A percentile compares a stretch with the other conserved stretches of the same genome.
phyloP scores from a whole-genome alignment of 2,329 filamentous ascomycete genomes.

The Aspergillus calidoustus region DNA sequence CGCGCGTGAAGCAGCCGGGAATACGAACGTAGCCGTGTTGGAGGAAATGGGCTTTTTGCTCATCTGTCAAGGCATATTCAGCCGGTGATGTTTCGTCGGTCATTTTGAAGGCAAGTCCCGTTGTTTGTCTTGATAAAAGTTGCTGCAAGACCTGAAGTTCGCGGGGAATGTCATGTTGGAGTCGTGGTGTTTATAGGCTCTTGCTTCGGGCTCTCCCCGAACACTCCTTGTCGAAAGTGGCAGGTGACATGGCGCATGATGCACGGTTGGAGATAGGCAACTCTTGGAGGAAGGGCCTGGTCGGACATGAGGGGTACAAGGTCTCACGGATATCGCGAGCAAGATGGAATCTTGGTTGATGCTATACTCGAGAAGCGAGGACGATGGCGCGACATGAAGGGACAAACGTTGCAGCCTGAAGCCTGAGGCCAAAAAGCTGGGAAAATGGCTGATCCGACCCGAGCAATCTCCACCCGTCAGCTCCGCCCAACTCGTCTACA shows the following conservation, averaged over 20 bases:
- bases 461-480: neutral
- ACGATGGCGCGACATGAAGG: neutral
- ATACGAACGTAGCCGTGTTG: conserved; percentile 61
- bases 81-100: neutral
- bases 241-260: neutral
- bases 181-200: neutral
- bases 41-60: conserved; percentile 59
- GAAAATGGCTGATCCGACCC: neutral
- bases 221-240: conserved; percentile 1
- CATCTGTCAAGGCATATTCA: conserved; percentile 41
- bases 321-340: neutral
- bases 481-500: neutral
- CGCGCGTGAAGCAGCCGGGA: conserved; percentile 55
- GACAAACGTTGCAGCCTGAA: neutral
- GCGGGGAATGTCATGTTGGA: neutral
- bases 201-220: neutral
- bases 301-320: neutral
- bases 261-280: neutral
- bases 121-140: neutral
- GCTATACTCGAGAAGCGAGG: neutral
- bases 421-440: neutral
- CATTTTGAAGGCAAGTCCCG: neutral
- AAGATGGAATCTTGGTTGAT: neutral
- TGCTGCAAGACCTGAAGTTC: too few relatives aligned
- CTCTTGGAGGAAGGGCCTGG: too few relatives aligned